Evolutionary conservation across 352 stramenopile genomes (phyloP), one percentile per base, ranked within the genome.

Genomic region (Halophytophthora batemanensis): DNA sequence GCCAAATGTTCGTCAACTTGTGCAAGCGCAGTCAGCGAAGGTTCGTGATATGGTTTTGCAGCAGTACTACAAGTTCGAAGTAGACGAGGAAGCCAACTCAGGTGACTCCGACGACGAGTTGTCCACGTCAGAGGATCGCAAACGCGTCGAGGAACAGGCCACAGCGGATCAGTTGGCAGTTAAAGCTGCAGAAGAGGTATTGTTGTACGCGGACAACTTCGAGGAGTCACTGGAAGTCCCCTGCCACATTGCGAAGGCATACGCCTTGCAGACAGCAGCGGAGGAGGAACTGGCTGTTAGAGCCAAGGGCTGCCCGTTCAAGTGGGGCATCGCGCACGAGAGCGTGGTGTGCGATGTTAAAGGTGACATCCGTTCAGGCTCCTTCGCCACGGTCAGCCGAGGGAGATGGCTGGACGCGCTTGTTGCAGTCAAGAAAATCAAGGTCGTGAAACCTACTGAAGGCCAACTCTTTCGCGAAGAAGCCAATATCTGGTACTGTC

Each of bases 401-500:
- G 46, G 45, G 15, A 53, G 23, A 12, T 61, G 45, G 45, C 21
- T 51, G 14, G 53, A 40, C 6, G 46, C 53, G 0, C n/a, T 46
- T 6, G 53, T 61, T 3, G 53, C 50, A 2, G 37, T 61, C 17
- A 61, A 61, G 40, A 51, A 50, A 34, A 41, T 61, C 17, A 34
- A 41, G 10, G 46, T 40, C 14, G 6, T 23, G 21, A 34, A 42
- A 14, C 23, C 31, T 1, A n/a, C 28, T 42, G 15, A 41, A 38
- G 12, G n/a, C 18, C 37, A 55, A 33, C 6, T 1, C 1, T 64
- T 71, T 29, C 40, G 50, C 12, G 39, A 52, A 6, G 64, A 71
- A 19, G 44, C 61, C 14, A 41, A 56, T 21, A 44, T 64, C n/a
- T 74, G 65, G 61, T 59, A 46, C 34, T 7, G 23, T 1, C 28